Evolutionary conservation across 2,329 filamentous ascomycete species (phyloP).

Genomic region (Periconia macrospinosa): DNA sequence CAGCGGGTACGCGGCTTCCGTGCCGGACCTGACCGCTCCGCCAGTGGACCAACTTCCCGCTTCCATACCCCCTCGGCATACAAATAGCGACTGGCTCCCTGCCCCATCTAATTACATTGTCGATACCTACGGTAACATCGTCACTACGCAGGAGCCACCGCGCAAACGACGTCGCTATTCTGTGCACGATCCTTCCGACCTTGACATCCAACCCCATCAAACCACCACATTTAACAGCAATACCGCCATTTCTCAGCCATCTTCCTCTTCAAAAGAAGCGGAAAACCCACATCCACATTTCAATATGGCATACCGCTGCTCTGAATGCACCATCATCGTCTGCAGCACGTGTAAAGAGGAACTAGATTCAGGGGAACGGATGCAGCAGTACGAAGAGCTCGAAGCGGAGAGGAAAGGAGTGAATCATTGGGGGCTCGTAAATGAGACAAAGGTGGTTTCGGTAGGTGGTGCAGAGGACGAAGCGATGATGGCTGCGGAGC

Average conservation of each 20-base stretch:
- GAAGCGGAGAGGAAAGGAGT: background rate
- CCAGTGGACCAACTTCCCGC: background rate
- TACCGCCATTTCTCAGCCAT: background rate
- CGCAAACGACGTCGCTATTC: slow-evolving; percentile 10
- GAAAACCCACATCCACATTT: slow-evolving; percentile 4
- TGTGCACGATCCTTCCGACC: background rate
- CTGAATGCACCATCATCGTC: slow-evolving; percentile 21
- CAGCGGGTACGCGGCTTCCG: background rate
- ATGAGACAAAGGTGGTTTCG: too few relatives aligned
- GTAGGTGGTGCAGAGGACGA: too few relatives aligned
- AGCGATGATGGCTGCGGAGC: too few relatives aligned
- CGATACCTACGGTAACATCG: slow-evolving; percentile 23
- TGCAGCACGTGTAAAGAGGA: slow-evolving; percentile 25
- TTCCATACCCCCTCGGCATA: background rate
- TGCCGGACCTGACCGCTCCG: background rate
- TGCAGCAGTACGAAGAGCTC: too few relatives aligned
- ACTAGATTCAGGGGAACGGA: background rate
- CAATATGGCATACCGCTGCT: slow-evolving; percentile 30
- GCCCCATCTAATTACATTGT: slow-evolving; percentile 3
- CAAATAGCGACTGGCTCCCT: background rate
- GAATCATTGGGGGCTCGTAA: background rate
- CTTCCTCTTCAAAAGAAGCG: background rate
- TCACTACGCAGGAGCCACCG: slow-evolving; percentile 8
- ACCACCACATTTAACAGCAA: background rate
- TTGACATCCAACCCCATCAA: background rate